Base-by-base conservation (phyloP, 768 basidiomycete species). In the Auriscalpium orientale region DNA sequence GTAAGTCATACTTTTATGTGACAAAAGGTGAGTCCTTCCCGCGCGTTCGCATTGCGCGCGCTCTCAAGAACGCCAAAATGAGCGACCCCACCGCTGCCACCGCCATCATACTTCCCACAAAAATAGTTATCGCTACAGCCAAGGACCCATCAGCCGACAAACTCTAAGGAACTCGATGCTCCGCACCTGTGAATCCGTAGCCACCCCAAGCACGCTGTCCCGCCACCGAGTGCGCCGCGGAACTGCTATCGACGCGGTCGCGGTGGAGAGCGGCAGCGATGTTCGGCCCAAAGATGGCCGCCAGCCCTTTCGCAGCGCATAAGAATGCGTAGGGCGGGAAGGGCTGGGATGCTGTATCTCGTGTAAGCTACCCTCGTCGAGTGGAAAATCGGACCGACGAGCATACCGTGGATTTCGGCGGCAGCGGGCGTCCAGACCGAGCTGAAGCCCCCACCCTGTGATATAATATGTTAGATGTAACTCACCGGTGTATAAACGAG, bases 51-150 rank as follows among this genome's bases (percentile, higher is more conserved):
- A 28, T 33, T 20, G 37, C 34, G 11, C 51, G 51, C 15, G 38
- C 34, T 9, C 37, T 16, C 36, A 44, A 22, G 12, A 43, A 34
- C 21, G 10, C 28, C 28, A 12, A 28, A 22, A 51, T 15, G 21
- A 54, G 20, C 44, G 53, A 34, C 6, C 20, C 44, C 12, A 33
- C 44, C 16, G 53, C 35, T n/a, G 49, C 20, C 11, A 22, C 67
- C 15, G 66, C 34, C 53, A 47, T 46, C 13, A 40, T 47, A n/a
- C 53, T 46, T 9, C 53, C 16, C 35, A 47, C 45, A 36, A 47
- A 54, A 4, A 46, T 54, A 3, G 33, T 53, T 18, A 53, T 53
- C 18, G 9, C 43, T 53, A 5, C 33, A 18, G 37, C 11, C 22
- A 46, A 15, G 22, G 20, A 13, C 20, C 18, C 18, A 6, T 4